Evolutionary conservation across 108 stramenopile genomes (phyloP).

Genomic region (Schizochytrium sp.): DNA sequence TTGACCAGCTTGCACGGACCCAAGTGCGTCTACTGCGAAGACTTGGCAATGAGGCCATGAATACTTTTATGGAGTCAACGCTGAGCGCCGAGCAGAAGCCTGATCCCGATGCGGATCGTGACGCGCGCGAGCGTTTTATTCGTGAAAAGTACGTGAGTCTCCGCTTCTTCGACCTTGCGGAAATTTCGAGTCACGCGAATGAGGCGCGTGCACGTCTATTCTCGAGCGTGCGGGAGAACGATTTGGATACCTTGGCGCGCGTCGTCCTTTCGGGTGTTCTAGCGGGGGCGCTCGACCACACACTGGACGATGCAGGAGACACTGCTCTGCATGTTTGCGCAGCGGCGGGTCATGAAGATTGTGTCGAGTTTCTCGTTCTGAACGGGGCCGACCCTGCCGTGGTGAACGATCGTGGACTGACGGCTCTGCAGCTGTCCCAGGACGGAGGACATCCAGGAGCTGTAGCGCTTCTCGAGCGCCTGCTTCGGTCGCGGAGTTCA

Average conservation of each 20-base stretch:
- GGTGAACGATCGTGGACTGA: background rate
- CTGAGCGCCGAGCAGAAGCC: background rate
- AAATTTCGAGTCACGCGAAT: background rate
- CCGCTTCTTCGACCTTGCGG: background rate
- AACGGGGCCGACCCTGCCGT: background rate
- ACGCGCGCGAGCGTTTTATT: constrained; percentile 29
- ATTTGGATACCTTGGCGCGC: background rate
- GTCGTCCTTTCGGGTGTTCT: background rate
- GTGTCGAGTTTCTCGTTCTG: background rate
- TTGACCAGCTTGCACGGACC: constrained; percentile 34
- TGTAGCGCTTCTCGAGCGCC: background rate
- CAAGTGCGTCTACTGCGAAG: background rate
- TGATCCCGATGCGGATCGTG: background rate
- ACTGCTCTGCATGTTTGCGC: background rate
- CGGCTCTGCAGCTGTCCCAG: background rate
- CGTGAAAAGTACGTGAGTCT: constrained; percentile 31
- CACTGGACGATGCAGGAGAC: background rate
- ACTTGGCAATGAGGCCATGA: constrained; percentile 31
- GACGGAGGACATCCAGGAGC: background rate
- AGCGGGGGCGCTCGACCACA: background rate
- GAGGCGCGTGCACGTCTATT: background rate
- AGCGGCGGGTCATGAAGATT: background rate
- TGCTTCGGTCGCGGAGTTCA: background rate
- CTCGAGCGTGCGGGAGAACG: background rate
- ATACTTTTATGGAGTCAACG: constrained; percentile 27